Conservation (phyloP, 192 early-diverging fungal species). For the Pecoramyces ruminantium region DNA sequence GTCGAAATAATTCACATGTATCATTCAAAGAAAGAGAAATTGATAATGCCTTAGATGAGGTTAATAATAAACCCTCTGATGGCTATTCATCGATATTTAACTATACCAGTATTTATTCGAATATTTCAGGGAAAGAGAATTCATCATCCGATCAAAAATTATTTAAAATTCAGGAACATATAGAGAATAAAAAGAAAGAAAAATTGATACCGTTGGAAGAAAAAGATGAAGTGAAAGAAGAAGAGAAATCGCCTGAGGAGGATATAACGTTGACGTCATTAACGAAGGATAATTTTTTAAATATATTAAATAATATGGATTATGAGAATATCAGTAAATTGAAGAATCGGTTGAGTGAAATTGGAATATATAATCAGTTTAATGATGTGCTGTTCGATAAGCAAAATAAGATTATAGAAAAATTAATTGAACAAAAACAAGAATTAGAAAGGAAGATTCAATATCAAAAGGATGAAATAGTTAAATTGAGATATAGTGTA, state of each 20-base stretch:
- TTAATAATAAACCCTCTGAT: background rate
- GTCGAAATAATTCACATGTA: background rate
- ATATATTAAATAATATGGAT: background rate
- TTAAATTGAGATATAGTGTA: background rate
- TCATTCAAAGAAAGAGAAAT: background rate
- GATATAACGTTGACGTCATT: background rate
- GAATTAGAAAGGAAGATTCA: background rate
- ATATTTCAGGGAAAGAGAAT: background rate
- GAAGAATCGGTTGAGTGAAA: background rate
- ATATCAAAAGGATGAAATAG: background rate
- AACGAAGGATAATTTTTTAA: background rate
- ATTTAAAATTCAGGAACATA: background rate
- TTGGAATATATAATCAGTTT: background rate
- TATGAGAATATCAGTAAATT: background rate
- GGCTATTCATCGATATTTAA: background rate
- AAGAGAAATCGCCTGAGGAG: background rate
- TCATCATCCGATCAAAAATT: background rate
- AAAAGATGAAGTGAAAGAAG: background rate
- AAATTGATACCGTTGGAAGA: background rate
- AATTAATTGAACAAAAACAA: background rate
- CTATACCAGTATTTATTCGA: background rate
- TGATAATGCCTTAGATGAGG: no score
- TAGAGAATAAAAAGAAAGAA: background rate
- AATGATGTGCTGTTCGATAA: background rate
- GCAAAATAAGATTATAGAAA: background rate